Evolutionary conservation across 352 stramenopile species (phyloP), one percentile per base, ranked within the genome.

Genomic region (Phytophthora litchii): DNA sequence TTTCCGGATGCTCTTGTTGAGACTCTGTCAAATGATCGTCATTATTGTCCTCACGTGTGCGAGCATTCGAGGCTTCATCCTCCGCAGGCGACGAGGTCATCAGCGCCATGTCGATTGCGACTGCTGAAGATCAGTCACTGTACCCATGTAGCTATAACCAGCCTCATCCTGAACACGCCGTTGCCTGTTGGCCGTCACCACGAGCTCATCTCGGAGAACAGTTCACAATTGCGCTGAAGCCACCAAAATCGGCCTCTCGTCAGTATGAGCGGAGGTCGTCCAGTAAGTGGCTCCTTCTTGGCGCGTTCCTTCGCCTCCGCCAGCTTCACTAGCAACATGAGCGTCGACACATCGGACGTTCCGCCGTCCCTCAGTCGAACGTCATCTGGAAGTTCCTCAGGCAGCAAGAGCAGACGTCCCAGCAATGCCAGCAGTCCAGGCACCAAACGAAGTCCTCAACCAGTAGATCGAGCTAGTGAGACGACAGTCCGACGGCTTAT

Each of bases 401-500:
- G 54, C 37, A 45, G 44, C 36, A 50, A 17, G n/a, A 50, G 8
- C 13, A 32, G 46, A 43, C 37, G 55, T 2, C 37, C 44, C 17
- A 55, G 36, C 13, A 38, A 17, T 12, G 52, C 41, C 35, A 54
- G 21, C n/a, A 52, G 32, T 23, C 5, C 38, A 11, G 37, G 31
- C 37, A 25, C 6, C 3, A 41, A 48, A 11, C 55, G 46, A 48
- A 53, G 56, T 17, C 46, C 46, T 3, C 13, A 27, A 14, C 21
- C 34, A 9, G 13, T 53, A 9, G 59, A 67, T 32, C 59, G 52
- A 37, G 42, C 50, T 20, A 56, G 42, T 19, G 58, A 67, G 6
- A 67, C 58, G 11, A 60, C 25, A 11, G 58, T 67, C n/a, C 44
- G 36, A 9, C 51, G 52, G 0, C 59, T 62, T 1, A 5, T 67